phyloP scores from a whole-genome alignment of 495 filamentous ascomycete genomes.

The Neurospora intermedia region DNA sequence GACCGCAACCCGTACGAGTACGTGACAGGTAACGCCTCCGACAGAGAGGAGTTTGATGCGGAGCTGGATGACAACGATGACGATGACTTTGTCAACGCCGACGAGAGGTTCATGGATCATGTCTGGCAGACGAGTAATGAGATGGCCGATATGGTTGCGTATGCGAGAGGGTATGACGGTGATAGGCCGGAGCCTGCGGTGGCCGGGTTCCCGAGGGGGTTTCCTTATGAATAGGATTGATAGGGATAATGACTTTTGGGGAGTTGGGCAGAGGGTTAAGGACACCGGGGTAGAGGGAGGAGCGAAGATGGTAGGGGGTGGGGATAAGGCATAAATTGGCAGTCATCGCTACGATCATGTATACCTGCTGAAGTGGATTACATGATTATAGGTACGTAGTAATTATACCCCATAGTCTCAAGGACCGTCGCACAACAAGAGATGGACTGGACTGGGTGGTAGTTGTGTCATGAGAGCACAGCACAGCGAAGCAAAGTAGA shows the following conservation, averaged over 20 bases:
- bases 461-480: not conserved
- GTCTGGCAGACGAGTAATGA: not conserved
- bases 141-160: not conserved
- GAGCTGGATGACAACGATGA: constrained; percentile 16
- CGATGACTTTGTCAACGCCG: constrained; percentile 13
- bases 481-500: not conserved
- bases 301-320: not conserved
- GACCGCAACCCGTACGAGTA: constrained; percentile 35
- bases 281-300: not conserved
- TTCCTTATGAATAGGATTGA: not conserved
- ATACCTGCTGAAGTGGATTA: not conserved
- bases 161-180: not conserved
- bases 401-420: not conserved
- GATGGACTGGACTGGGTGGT: not conserved
- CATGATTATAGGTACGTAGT: not conserved
- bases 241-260: not conserved
- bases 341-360: not conserved
- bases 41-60: constrained; percentile 32
- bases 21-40: constrained; percentile 33
- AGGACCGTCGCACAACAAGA: not conserved
- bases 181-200: not conserved
- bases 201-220: not conserved
- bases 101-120: constrained; percentile 8
- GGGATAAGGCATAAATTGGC: not conserved
- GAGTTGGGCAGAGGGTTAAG: not conserved